These are phyloP conservation scores for Phytophthora fragariaefolia DNA, from an alignment of 352 stramenopile genomes.

Conservation along the genomic window DNA sequence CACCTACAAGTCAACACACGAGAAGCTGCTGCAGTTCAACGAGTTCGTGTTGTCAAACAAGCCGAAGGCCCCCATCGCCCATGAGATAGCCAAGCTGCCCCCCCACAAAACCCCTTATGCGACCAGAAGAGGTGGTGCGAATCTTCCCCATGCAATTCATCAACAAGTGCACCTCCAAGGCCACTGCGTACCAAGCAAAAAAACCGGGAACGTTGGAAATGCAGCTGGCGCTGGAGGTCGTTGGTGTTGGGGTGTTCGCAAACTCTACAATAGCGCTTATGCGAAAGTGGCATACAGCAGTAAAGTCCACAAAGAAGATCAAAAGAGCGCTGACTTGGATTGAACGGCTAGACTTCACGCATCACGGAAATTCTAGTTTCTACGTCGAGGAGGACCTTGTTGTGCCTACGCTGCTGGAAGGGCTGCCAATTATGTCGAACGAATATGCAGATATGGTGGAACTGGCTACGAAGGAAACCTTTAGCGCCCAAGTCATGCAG, in stretches of 20 bases:
- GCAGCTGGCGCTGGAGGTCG: not conserved
- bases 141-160: not conserved
- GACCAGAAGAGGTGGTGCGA: not conserved
- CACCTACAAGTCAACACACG: not conserved
- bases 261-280: not conserved
- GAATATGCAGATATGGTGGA: not conserved
- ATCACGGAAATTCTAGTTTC: not conserved
- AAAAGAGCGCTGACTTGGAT: not conserved
- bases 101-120: not conserved
- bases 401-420: not conserved
- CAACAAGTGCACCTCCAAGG: not conserved
- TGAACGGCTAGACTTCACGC: not conserved
- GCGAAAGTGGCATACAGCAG: not conserved
- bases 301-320: not conserved
- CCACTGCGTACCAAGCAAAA: not conserved
- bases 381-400: not conserved
- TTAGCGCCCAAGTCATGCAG: too few species aligned
- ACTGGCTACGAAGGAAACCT: too few species aligned
- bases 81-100: constrained; percentile 4
- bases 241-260: not conserved
- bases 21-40: too few species aligned
- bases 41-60: not conserved
- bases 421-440: not conserved
- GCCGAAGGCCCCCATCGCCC: not conserved
- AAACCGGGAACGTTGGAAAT: not conserved